phyloP scores from a whole-genome alignment of 129 eudicot genomes.

The Flaveria linearis region DNA sequence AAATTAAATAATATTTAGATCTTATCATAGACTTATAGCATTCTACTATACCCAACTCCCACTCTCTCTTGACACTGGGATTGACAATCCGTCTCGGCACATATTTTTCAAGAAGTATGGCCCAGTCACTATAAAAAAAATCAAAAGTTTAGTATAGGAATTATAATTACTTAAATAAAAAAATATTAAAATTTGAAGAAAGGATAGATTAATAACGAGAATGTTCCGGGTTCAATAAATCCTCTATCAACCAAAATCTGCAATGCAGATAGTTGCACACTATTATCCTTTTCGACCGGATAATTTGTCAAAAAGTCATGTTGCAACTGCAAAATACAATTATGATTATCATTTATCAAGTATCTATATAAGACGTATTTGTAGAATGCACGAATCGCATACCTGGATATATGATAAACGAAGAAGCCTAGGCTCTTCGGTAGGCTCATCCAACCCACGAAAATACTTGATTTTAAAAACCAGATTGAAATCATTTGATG shows the following conservation, averaged over 20 bases:
- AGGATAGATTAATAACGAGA: not conserved
- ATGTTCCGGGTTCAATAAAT: not conserved
- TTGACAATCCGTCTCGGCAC: too few species aligned
- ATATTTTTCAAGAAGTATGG: too few species aligned
- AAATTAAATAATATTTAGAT: too few species aligned
- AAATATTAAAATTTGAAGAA: not conserved
- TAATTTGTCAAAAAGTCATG: constrained; percentile 45
- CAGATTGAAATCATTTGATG: constrained; percentile 83
- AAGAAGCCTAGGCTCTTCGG: constrained; percentile 90
- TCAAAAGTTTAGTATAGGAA: too few species aligned
- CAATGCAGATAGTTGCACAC: too few species aligned
- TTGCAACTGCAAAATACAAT: constrained; percentile 54
- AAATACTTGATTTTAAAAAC: constrained; percentile 87
- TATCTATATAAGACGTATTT: not conserved
- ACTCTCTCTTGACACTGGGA: too few species aligned
- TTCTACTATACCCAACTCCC: too few species aligned
- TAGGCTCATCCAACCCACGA: constrained; percentile 93
- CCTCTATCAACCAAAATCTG: constrained; percentile 25
- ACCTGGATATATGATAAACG: constrained; percentile 93
- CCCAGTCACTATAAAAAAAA: too few species aligned
- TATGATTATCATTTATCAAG: not conserved
- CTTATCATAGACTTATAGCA: too few species aligned
- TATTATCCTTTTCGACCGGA: too few species aligned
- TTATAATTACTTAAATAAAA: too few species aligned
- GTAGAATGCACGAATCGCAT: constrained; percentile 3